These are phyloP conservation scores for Dipteronia sinensis DNA, from an alignment of 345 rosid species.

Conservation along the genomic window DNA sequence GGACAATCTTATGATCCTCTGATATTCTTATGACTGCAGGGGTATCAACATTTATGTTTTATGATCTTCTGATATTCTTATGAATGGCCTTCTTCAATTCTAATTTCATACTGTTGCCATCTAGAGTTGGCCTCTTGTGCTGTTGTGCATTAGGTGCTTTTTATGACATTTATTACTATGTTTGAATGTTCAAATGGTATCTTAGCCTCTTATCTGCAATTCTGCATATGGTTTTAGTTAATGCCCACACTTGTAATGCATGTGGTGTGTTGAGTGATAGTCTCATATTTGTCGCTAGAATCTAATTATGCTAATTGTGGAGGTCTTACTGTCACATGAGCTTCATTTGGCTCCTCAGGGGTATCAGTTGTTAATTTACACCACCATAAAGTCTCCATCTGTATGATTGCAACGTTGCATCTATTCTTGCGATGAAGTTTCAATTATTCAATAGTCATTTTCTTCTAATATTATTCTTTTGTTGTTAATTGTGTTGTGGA, in stretches of 20 bases:
- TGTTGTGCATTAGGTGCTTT: constrained; percentile 2
- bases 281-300: background rate
- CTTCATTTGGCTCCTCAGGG: background rate
- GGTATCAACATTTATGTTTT: background rate
- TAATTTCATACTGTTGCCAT: background rate
- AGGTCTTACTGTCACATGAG: background rate
- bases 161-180: background rate
- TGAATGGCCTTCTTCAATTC: background rate
- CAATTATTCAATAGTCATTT: background rate
- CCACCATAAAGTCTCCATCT: background rate
- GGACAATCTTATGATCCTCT: background rate
- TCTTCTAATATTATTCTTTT: constrained; percentile 1
- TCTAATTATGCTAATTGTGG: background rate
- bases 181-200: background rate
- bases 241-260: background rate
- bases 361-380: background rate
- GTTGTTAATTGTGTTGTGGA: background rate
- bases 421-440: background rate
- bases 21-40: background rate
- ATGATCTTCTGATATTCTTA: background rate
- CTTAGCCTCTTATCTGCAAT: background rate
- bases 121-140: constrained; percentile 4
- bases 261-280: background rate
- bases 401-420: constrained; percentile 11
- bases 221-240: background rate